phyloP scores from a whole-genome alignment of 345 rosid genomes.

The Gossypium stocksii region DNA sequence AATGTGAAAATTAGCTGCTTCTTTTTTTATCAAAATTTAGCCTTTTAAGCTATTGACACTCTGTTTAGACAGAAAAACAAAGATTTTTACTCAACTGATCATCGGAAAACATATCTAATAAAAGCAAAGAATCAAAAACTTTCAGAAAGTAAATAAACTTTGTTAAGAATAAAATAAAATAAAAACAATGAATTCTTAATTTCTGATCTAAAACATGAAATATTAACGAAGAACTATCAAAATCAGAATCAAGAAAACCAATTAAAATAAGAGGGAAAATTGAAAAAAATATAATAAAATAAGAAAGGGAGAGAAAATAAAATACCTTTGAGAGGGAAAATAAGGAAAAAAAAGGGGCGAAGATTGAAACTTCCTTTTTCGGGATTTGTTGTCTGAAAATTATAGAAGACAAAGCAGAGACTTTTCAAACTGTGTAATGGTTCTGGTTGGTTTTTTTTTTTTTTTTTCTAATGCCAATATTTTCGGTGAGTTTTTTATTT shows the following conservation, averaged over 20 bases:
- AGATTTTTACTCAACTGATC: neutral
- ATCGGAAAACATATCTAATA: neutral
- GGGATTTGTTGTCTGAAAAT: neutral
- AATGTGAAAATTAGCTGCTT: neutral
- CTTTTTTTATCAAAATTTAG: neutral
- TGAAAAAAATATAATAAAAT: neutral
- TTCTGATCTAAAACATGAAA: constrained; percentile 1
- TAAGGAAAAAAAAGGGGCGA: neutral
- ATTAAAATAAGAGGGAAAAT: neutral
- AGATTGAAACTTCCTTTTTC: neutral
- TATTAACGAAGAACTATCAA: neutral
- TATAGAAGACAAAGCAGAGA: neutral
- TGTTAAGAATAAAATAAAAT: neutral
- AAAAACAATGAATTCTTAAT: neutral
- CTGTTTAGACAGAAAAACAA: neutral
- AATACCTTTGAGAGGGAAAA: neutral
- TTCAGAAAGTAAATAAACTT: neutral
- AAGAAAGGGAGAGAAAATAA: neutral
- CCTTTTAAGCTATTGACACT: neutral
- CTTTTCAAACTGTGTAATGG: neutral
- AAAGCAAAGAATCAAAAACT: neutral
- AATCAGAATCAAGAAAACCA: neutral
- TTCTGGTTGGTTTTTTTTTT: neutral
- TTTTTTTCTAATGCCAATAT: too few relatives aligned
- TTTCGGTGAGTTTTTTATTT: too few relatives aligned